Evolutionary conservation across 2,329 filamentous ascomycete genomes (phyloP), one percentile per base, ranked within the genome.

Genomic region (Xylariales sp.): DNA sequence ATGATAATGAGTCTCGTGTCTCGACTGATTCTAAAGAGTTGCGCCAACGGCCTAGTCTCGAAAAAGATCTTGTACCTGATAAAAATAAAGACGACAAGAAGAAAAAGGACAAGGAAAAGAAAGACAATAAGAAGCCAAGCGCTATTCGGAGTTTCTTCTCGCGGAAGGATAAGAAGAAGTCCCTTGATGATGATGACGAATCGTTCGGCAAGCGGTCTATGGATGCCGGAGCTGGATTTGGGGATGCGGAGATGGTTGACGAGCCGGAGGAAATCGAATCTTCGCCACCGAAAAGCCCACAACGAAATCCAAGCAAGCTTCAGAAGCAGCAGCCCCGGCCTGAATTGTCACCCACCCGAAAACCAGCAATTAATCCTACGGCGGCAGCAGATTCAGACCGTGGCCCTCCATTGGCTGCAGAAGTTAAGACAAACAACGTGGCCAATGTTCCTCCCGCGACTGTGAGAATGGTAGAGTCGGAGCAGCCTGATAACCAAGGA

Each of bases 221-320:
- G 78, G 90, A 92, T 65, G 79, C 81, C 10, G 80, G 81, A 28
- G 32, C 12, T 66, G 75, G 72, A 69, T 78, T 63, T 46, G 77
- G 77, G 10, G 83, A 77, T 48, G 74, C 84, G 9, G 77, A 80
- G 2, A 75, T 79, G 59, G 83, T 83, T 6, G 83, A 84, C 65
- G 83, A 85, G 18, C 75, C 73, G 3, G 79, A 84, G 28, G 84
- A 86, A 53, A 79, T 81, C 49, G 83, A 85, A 55, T 76, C 79
- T 14, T 83, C 84, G 1, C 79, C 82, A 28, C 86, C 88, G 6
- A 85, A 82, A 74, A 62, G 71, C 28, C 80, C 84, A 9, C 88
- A 90, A 71, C 84, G 89, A 67, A 84, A 87, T 63, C 79, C 87
- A 3, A 89, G 87, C 81, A 94, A 93, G 78, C 82, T 93, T 60